Evolutionary conservation across 495 filamentous ascomycete species (phyloP).

Genomic region (Penicillium longicatenatum): DNA sequence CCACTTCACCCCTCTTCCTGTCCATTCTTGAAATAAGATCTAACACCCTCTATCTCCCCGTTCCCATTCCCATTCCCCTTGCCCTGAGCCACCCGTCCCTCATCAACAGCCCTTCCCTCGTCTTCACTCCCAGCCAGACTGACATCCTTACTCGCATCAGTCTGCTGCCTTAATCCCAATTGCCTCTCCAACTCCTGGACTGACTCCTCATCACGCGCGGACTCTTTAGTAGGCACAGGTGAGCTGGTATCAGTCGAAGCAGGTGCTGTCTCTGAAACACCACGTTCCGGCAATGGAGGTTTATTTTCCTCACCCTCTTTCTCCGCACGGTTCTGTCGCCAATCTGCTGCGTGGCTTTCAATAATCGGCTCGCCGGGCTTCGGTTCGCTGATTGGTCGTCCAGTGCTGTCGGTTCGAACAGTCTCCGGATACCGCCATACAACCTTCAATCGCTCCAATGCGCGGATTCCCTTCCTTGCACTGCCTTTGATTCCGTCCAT

Average conservation of each 20-base stretch:
- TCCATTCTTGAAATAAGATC: slow-evolving; percentile 27
- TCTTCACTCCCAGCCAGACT: slow-evolving; percentile 67
- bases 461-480: slow-evolving; percentile 72
- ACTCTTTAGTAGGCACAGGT: slow-evolving; percentile 7
- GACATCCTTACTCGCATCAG: slow-evolving; percentile 59
- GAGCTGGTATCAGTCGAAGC: not conserved
- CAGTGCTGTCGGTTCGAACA: slow-evolving; percentile 23
- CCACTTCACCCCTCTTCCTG: not conserved
- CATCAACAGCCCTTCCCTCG: slow-evolving; percentile 26
- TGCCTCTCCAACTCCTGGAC: slow-evolving; percentile 49
- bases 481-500: slow-evolving; percentile 82
- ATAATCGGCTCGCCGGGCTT: slow-evolving; percentile 62
- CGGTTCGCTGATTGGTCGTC: slow-evolving; percentile 58
- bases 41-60: slow-evolving; percentile 34
- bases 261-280: not conserved
- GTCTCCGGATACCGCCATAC: slow-evolving; percentile 67
- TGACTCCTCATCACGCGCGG: slow-evolving; percentile 6
- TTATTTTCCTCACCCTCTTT: slow-evolving; percentile 10
- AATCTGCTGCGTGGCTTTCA: slow-evolving; percentile 69
- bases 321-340: slow-evolving; percentile 44
- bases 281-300: slow-evolving; percentile 6
- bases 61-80: slow-evolving; percentile 13
- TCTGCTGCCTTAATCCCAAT: slow-evolving; percentile 65
- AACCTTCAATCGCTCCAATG: slow-evolving; percentile 81
- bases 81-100: slow-evolving; percentile 16